Base-by-base conservation (phyloP, 352 stramenopile species). In the Globisporangium okanoganense region DNA sequence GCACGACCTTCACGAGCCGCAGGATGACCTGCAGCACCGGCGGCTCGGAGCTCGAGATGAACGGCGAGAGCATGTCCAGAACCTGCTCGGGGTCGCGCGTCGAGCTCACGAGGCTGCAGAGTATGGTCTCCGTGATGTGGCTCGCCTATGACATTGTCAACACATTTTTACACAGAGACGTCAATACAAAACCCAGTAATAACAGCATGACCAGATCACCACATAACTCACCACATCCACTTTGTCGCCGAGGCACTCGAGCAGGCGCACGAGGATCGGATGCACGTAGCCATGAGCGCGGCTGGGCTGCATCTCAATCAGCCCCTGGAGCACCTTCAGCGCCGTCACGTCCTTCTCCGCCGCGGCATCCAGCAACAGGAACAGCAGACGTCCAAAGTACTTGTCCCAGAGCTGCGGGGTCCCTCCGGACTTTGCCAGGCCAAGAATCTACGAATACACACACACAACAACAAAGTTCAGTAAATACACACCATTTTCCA, bases 281-380 rank as follows among this genome's bases (percentile, higher is more conserved):
- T 87, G 71, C 33, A 84, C 73, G 63, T 81, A 88, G 54, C 75
- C 70, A 55, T 88, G 65, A 0, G 71, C 67, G 7, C 75, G 80
- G 35, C 61, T 58, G 13, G 68, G 59, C 31, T 87, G 78, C 18
- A 61, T 56, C 40, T 71, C 54, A 6, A 92, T 66, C 18, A 92
- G 58, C 13, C 61, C 63, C 40, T 80, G 68, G 0, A 92, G 49
- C 43, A 88, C 72, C 20, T 82, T 83, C n/a, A 90, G 63, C 0
- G 78, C 78, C 18, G 72, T 72, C 12, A 75, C 62, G 31, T 86
- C 73, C 1, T 73, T 73, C 14, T 86, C 75, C 8, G 67, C 76
- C 1, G 70, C 74, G 48, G 64, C 69, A 40, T 90, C 76, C 1
- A 87, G 40, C 24, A 87, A 44, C 18, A 79, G 45, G 24, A 78